These are phyloP conservation scores for Suillus variegatus DNA, from an alignment of 768 basidiomycete genomes.

Conservation along the genomic window DNA sequence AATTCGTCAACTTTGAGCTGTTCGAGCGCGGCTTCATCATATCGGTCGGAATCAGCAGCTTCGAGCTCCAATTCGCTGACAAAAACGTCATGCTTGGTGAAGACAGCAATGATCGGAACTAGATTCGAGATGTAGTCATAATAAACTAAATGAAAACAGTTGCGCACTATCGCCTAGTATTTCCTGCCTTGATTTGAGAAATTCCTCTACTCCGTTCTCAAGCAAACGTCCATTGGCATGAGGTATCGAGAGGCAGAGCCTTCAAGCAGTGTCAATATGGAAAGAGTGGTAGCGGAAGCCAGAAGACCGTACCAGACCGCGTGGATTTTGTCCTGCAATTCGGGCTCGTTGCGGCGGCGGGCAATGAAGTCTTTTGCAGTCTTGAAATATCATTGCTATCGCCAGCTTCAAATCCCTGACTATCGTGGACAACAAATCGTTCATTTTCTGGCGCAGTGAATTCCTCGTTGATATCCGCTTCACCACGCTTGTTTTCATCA, in stretches of 20 bases:
- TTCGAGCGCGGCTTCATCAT: too few species aligned
- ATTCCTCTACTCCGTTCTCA: neutral
- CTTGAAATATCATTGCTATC: slow-evolving; percentile 1
- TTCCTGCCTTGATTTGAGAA: too few species aligned
- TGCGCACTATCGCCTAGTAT: too few species aligned
- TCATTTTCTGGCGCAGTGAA: slow-evolving; percentile 12
- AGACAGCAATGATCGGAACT: too few species aligned
- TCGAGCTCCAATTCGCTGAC: too few species aligned
- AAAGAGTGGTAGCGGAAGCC: neutral
- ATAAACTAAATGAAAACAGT: too few species aligned
- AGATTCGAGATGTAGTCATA: too few species aligned
- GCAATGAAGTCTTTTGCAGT: slow-evolving; percentile 13
- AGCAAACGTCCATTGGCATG: slow-evolving; percentile 9
- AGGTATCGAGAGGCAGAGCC: slow-evolving; percentile 12
- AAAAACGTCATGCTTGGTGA: too few species aligned
- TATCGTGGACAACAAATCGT: slow-evolving; percentile 19
- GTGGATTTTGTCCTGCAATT: slow-evolving; percentile 16
- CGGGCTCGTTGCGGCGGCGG: slow-evolving; percentile 9
- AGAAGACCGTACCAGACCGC: slow-evolving; percentile 16
- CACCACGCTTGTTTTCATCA: slow-evolving; percentile 7
- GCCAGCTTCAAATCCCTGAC: slow-evolving; percentile 17
- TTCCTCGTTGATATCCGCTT: slow-evolving; percentile 16
- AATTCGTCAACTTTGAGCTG: neutral
- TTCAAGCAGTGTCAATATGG: neutral
- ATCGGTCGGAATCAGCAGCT: too few species aligned